Evolutionary conservation across 106 monocot species (phyloP).

Genomic region (Hemerocallis citrina): DNA sequence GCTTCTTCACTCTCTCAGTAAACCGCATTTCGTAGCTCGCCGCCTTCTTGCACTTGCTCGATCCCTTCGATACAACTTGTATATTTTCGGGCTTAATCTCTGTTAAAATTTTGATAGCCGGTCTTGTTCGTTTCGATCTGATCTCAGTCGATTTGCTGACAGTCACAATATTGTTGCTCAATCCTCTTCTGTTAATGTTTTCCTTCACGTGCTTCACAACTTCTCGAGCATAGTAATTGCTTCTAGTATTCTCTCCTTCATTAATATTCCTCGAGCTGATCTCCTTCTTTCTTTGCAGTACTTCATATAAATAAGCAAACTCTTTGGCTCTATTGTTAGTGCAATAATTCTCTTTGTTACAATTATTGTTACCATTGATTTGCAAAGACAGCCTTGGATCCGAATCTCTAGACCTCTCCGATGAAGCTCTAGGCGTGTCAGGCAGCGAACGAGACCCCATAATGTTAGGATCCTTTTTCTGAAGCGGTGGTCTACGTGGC

Average conservation of each 20-base stretch:
- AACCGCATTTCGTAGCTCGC: slow-evolving; percentile 28
- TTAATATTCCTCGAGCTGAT: background rate
- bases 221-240: slow-evolving; percentile 27
- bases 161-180: background rate
- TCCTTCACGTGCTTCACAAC: slow-evolving; percentile 38
- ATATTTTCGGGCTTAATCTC: background rate
- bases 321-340: background rate
- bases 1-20: slow-evolving; percentile 32
- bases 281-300: slow-evolving; percentile 8
- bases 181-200: slow-evolving; percentile 15
- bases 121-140: slow-evolving; percentile 12
- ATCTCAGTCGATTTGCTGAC: too few relatives aligned
- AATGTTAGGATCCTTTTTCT: slow-evolving; percentile 27
- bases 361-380: too few relatives aligned
- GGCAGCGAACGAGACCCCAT: slow-evolving; percentile 41
- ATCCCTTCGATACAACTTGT: background rate
- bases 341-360: slow-evolving; percentile 12
- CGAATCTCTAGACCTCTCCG: slow-evolving; percentile 28
- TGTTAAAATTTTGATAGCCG: background rate
- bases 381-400: slow-evolving; percentile 51
- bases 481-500: slow-evolving; percentile 32
- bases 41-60: slow-evolving; percentile 19
- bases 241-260: slow-evolving; percentile 21
- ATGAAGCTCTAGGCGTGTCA: slow-evolving; percentile 52
- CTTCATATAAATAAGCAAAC: background rate